These are phyloP conservation scores for Hibiscus mutabilis DNA, from an alignment of 345 rosid species.

Conservation along the genomic window DNA sequence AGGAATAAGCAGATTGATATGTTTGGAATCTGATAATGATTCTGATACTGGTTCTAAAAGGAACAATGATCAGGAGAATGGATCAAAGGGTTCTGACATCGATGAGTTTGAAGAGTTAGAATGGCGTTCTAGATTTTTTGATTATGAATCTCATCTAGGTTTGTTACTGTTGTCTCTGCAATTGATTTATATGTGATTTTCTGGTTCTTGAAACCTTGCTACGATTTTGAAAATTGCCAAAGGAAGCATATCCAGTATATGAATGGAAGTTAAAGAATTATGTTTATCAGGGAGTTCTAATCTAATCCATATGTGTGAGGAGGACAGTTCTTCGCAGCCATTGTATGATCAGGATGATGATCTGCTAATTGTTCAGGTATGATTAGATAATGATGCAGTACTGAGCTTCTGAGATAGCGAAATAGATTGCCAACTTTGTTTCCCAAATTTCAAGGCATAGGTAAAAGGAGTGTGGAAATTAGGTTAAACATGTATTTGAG, in stretches of 20 bases:
- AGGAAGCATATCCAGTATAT: not conserved
- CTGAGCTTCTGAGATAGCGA: not conserved
- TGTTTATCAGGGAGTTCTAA: constrained; percentile 30
- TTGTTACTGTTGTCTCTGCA: constrained; percentile 11
- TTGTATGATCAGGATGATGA: constrained; percentile 19
- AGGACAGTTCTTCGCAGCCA: constrained; percentile 17
- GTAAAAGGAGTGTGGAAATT: not conserved
- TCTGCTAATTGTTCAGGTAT: constrained; percentile 28
- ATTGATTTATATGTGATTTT: constrained; percentile 11
- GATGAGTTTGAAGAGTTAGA: constrained; percentile 22
- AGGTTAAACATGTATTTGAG: not conserved
- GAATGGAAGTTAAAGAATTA: constrained; percentile 14
- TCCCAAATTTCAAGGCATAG: not conserved
- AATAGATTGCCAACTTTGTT: not conserved
- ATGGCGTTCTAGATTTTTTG: constrained; percentile 19
- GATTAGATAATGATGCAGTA: not conserved
- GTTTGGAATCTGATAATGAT: constrained; percentile 66
- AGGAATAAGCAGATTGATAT: constrained; percentile 46
- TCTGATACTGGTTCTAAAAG: constrained; percentile 28
- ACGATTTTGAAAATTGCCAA: not conserved
- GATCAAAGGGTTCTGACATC: constrained; percentile 13
- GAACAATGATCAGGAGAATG: constrained; percentile 28
- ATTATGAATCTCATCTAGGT: constrained; percentile 28
- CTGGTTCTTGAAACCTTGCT: not conserved
- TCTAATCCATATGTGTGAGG: constrained; percentile 24